Evolutionary conservation across 139 green algal genomes (phyloP).

Genomic region (Axilococcus clingmanii): DNA sequence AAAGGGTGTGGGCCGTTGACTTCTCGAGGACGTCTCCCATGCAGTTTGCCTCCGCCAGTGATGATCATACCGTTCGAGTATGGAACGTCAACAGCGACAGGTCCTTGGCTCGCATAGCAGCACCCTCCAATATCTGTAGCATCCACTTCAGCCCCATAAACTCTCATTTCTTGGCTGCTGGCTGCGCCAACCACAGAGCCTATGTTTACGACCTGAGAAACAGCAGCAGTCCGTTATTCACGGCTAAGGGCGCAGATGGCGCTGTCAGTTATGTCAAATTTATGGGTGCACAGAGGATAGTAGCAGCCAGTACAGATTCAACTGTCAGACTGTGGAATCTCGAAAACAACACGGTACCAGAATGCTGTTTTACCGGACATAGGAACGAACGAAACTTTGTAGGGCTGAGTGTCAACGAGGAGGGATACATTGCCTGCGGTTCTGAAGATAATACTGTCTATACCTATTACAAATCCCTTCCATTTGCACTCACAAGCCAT

Average conservation of each 20-base stretch:
- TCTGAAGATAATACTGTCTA: slow-evolving; percentile 55
- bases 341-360: slow-evolving; percentile 9
- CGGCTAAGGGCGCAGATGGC: slow-evolving; percentile 44
- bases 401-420: slow-evolving; percentile 44
- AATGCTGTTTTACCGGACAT: slow-evolving; percentile 40
- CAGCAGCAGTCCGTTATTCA: slow-evolving; percentile 9
- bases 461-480: slow-evolving; percentile 24
- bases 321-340: slow-evolving; percentile 33
- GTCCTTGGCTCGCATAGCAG: slow-evolving; percentile 39
- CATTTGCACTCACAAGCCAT: slow-evolving; percentile 15
- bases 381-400: slow-evolving; percentile 78
- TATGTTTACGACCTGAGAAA: slow-evolving; percentile 58
- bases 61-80: slow-evolving; percentile 56
- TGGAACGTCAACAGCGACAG: slow-evolving; percentile 52
- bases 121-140: slow-evolving; percentile 53
- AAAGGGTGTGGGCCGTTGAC: slow-evolving; percentile 62
- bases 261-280: slow-evolving; percentile 71
- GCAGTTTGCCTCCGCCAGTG: slow-evolving; percentile 40
- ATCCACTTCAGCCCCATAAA: slow-evolving; percentile 50
- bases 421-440: slow-evolving; percentile 56
- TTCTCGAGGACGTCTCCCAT: slow-evolving; percentile 55
- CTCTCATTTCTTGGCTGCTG: slow-evolving; percentile 53
- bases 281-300: slow-evolving; percentile 33
- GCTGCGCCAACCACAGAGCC: slow-evolving; percentile 58
- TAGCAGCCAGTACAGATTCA: slow-evolving; percentile 62